Conservation (phyloP, 148 eudicot species). For the Spergularia bocconei region DNA sequence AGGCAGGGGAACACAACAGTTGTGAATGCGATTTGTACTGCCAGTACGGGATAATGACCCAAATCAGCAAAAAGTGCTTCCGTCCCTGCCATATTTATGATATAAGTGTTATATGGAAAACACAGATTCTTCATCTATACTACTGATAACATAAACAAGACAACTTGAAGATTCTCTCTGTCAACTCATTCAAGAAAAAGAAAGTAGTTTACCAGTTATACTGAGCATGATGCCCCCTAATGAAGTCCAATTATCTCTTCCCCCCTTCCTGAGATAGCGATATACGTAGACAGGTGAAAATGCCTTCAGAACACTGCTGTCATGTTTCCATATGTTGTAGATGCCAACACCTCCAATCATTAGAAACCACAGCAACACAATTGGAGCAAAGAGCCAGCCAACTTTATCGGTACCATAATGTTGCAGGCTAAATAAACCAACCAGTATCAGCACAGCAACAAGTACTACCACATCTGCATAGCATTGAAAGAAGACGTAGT, state of each 20-base stretch:
- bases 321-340: constrained; percentile 75
- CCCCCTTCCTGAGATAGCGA: constrained; percentile 68
- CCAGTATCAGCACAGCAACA: constrained; percentile 80
- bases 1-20: constrained; percentile 88
- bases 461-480: constrained; percentile 78
- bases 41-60: constrained; percentile 86
- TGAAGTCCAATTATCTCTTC: constrained; percentile 72
- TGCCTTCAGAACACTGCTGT: constrained; percentile 71
- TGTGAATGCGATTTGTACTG: constrained; percentile 92
- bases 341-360: constrained; percentile 89
- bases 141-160: background rate
- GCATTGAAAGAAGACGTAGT: background rate
- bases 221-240: constrained; percentile 98
- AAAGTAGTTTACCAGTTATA: constrained; percentile 63
- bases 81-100: constrained; percentile 59
- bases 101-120: background rate
- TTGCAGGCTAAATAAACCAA: constrained; percentile 93
- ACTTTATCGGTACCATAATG: constrained; percentile 95
- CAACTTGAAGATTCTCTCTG: background rate
- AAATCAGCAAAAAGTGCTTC: constrained; percentile 98
- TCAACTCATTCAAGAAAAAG: background rate
- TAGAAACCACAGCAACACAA: constrained; percentile 90
- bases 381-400: constrained; percentile 96
- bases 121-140: background rate
- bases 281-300: constrained; percentile 82